Percentiles rank a stretch among this genome's conserved stretches.
Evolutionary conservation across 179 eudicot species (phyloP).

Genomic region (Vitellaria paradoxa): DNA sequence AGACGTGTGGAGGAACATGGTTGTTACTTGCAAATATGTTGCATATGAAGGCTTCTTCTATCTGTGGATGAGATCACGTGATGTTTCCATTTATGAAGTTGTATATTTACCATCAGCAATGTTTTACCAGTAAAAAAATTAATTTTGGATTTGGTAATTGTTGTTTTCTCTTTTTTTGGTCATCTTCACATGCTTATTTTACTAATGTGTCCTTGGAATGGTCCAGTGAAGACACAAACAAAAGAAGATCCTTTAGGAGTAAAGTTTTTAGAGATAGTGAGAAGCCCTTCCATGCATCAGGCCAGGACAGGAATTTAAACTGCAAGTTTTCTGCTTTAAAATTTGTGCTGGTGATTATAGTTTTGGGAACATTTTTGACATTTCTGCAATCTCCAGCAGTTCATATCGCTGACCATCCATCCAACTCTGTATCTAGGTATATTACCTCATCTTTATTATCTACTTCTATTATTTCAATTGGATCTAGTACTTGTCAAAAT

Average conservation of each 20-base stretch:
- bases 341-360: constrained; percentile 48
- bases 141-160: not conserved
- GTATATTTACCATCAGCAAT: not conserved
- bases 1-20: no score
- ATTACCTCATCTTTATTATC: not conserved
- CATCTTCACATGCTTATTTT: not conserved
- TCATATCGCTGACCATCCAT: constrained; percentile 45
- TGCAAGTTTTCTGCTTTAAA: constrained; percentile 56
- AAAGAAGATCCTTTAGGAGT: constrained; percentile 61
- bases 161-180: not conserved
- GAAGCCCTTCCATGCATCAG: constrained; percentile 43
- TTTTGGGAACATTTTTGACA: constrained; percentile 57
- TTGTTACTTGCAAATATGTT: not conserved
- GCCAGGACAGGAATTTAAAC: constrained; percentile 46
- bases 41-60: not conserved
- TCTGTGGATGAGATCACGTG: not conserved
- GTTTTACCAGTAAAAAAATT: not conserved
- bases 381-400: constrained; percentile 66
- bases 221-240: constrained; percentile 68
- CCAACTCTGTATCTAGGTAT: constrained; percentile 50
- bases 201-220: constrained; percentile 14
- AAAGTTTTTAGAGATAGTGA: constrained; percentile 65
- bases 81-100: not conserved
- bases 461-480: not conserved
- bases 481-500: not conserved